Evolutionary conservation across 306 rosid genomes (phyloP), one percentile per base, ranked within the genome.

Genomic region (Malus fusca): DNA sequence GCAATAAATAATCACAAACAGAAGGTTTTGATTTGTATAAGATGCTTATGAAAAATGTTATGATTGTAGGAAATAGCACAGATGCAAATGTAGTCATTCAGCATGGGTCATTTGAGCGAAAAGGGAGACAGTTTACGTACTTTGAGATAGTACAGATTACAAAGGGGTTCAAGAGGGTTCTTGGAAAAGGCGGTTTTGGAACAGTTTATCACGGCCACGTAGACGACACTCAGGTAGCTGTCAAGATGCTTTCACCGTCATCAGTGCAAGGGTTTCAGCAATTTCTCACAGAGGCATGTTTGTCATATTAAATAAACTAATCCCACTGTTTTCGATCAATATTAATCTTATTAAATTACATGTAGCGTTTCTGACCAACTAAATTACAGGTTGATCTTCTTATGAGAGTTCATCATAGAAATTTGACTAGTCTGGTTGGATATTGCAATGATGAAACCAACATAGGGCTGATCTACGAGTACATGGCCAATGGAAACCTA

Each of bases 111-210:
- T 31, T 5, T 31, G 35, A 31, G 35, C 35, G 35, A 31, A 31
- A 5, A 0, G 35, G 35, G 35, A 31, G 26, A 18, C 79, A 74
- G 14, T 87, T 83, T 60, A 68, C 84, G 11, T 82, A 85, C 72
- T 44, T 82, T 66, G 85, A 85, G 71, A 65, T 87, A 28, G 51
- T 80, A 51, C 43, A n/a, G 17, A 80, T 87, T 19, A 87, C 91
- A 56, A 74, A 78, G 10, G 81, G 83, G 74, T 85, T 84, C 56
- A 43, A 77, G 51, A 75, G 66, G 61, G 43, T 79, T 55, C 62
- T 87, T 22, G 94, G 94, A 2, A 77, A 65, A 74, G 94, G 94
- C 56, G 91, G 88, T 46, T 84, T 72, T 62, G 94, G 91, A 73
- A 75, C 74, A 21, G 91, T 89, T 44, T 87, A 78, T 63, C 83